phyloP scores from a whole-genome alignment of 2,329 filamentous ascomycete species.

The Cadophora malorum region DNA sequence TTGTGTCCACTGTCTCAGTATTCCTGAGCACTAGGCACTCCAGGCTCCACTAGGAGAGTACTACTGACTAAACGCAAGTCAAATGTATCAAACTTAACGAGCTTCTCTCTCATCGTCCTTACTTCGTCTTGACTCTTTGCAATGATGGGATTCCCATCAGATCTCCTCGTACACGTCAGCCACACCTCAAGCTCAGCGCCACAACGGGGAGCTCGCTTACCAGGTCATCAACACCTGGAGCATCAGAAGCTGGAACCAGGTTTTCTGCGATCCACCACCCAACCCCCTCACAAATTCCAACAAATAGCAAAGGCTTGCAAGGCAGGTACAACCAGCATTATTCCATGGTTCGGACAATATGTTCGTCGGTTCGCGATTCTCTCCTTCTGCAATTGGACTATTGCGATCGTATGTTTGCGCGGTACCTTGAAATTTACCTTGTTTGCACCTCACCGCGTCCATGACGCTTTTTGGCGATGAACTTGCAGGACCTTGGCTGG shows the following conservation, averaged over 20 bases:
- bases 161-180: background rate
- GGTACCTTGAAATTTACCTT: conserved; percentile 17
- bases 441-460: conserved; percentile 6
- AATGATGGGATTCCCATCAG: background rate
- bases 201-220: conserved; percentile 5
- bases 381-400: conserved; percentile 17
- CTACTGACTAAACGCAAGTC: background rate
- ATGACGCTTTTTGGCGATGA: conserved; percentile 6
- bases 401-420: conserved; percentile 3
- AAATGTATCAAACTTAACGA: background rate
- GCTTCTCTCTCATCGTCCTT: background rate
- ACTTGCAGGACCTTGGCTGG: conserved; percentile 5
- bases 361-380: background rate
- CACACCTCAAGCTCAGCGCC: background rate
- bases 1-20: background rate
- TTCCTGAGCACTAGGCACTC: background rate
- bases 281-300: conserved; percentile 2
- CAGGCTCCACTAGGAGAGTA: background rate
- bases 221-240: background rate
- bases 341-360: conserved; percentile 21
- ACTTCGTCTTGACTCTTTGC: background rate
- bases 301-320: conserved; percentile 15
- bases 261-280: conserved; percentile 11
- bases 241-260: conserved; percentile 8
- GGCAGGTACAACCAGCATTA: conserved; percentile 18